Evolutionary conservation across 768 basidiomycete genomes (phyloP).

Genomic region (Kwoniella newhampshirensis): DNA sequence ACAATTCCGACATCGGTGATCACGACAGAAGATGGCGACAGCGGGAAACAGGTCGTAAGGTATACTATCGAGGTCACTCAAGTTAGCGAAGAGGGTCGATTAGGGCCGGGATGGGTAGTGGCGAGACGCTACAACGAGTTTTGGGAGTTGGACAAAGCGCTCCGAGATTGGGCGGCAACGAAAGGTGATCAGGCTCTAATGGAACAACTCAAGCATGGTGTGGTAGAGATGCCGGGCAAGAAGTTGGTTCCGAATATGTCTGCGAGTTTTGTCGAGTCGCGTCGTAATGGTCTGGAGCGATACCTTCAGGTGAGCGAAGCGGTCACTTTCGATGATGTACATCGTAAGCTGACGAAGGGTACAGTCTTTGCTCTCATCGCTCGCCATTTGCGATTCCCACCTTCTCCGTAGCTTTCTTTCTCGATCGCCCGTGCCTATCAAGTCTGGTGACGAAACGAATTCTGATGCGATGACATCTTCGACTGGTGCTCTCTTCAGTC

Average conservation of each 20-base stretch:
- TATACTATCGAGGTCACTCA: slow-evolving; percentile 93
- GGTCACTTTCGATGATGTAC: neutral
- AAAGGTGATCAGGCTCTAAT: slow-evolving; percentile 58
- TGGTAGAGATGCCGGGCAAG: slow-evolving; percentile 88
- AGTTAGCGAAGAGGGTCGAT: slow-evolving; percentile 69
- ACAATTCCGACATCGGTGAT: slow-evolving; percentile 78
- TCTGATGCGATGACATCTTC: slow-evolving; percentile 42
- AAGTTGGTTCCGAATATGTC: slow-evolving; percentile 84
- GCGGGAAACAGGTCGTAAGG: slow-evolving; percentile 84
- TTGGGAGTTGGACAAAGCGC: slow-evolving; percentile 76
- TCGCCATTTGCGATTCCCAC: slow-evolving; percentile 63
- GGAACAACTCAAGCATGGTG: slow-evolving; percentile 57
- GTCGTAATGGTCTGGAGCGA: slow-evolving; percentile 75
- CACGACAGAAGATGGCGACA: slow-evolving; percentile 63
- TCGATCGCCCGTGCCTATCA: slow-evolving; percentile 20
- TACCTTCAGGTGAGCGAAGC: slow-evolving; percentile 73
- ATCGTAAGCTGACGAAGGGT: neutral
- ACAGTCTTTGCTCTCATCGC: slow-evolving; percentile 23
- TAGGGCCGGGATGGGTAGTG: slow-evolving; percentile 83
- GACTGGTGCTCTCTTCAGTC: slow-evolving; percentile 30
- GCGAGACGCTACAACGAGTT: slow-evolving; percentile 95
- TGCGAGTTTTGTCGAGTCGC: slow-evolving; percentile 78
- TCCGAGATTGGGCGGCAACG: slow-evolving; percentile 62
- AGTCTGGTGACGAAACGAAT: slow-evolving; percentile 8
- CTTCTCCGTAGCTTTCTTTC: slow-evolving; percentile 65